phyloP scores from a whole-genome alignment of 306 rosid genomes.

The Rosa lucieae region DNA sequence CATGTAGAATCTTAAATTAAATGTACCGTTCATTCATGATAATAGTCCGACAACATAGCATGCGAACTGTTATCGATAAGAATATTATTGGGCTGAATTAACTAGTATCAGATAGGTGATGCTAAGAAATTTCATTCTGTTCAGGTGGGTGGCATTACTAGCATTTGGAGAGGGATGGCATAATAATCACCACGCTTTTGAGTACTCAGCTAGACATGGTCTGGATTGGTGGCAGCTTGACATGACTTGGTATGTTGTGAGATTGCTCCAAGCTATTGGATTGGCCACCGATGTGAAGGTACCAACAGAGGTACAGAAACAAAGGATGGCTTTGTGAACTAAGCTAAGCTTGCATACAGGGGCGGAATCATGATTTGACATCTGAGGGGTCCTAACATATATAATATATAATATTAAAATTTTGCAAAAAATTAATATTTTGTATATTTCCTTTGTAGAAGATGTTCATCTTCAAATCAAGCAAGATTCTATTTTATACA shows the following conservation, averaged over 20 bases:
- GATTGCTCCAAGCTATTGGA: conserved; percentile 64
- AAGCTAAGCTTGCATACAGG: neutral
- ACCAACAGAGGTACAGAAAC: conserved; percentile 59
- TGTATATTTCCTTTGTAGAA: too few relatives aligned
- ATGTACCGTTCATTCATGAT: neutral
- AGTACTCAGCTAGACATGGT: conserved; percentile 88
- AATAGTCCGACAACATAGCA: too few relatives aligned
- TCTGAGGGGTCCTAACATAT: too few relatives aligned
- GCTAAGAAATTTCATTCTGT: neutral
- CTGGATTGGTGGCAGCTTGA: conserved; percentile 92
- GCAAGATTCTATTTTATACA: too few relatives aligned
- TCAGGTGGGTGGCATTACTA: conserved; percentile 86
- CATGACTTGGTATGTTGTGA: conserved; percentile 79
- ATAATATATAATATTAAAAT: too few relatives aligned
- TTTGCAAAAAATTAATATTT: too few relatives aligned
- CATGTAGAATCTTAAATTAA: neutral
- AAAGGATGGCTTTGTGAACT: conserved; percentile 49
- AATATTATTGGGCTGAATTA: neutral
- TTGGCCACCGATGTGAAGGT: conserved; percentile 75
- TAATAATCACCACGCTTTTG: conserved; percentile 93
- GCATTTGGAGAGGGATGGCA: conserved; percentile 98
- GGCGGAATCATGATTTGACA: too few relatives aligned
- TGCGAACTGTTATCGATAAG: neutral
- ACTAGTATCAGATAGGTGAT: neutral
- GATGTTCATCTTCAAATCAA: too few relatives aligned